phyloP scores from a whole-genome alignment of 495 filamentous ascomycete species.

The Neurospora sp. region DNA sequence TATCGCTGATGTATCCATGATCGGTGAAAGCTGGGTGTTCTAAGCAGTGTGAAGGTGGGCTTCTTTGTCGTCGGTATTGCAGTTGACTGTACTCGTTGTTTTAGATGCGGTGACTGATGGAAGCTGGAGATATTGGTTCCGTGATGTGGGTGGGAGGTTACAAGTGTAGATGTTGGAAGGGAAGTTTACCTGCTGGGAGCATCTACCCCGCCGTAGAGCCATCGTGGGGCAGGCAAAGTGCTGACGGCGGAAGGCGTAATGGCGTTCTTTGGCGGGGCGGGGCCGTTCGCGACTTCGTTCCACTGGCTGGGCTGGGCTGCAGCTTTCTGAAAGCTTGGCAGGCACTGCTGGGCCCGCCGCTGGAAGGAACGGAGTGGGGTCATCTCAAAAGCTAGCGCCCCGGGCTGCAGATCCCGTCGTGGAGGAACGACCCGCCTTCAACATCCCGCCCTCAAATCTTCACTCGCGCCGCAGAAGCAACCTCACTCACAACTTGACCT shows the following conservation, averaged over 20 bases:
- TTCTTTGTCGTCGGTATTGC: not conserved
- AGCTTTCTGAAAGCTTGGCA: not conserved
- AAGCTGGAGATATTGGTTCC: not conserved
- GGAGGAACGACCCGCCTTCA: not conserved
- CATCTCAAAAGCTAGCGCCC: not conserved
- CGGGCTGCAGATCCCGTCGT: not conserved
- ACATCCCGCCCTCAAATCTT: slow-evolving; percentile 1
- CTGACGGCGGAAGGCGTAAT: not conserved
- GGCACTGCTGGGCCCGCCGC: not conserved
- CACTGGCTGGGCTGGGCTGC: not conserved
- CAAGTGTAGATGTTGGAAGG: not conserved
- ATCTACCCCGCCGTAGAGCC: not conserved
- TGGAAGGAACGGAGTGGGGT: not conserved
- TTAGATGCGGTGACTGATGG: slow-evolving; percentile 3
- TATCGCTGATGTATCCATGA: slow-evolving; percentile 11
- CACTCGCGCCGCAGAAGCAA: not conserved
- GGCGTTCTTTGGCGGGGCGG: not conserved
- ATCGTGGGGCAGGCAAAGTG: not conserved
- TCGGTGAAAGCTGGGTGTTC: slow-evolving; percentile 4
- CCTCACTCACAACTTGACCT: not conserved
- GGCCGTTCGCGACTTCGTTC: not conserved
- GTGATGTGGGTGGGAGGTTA: not conserved
- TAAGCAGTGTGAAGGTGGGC: not conserved
- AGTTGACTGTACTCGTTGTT: not conserved
- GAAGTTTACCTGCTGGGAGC: not conserved